Evolutionary conservation across 192 early-diverging fungal genomes (phyloP).

Genomic region (Podila minutissima): DNA sequence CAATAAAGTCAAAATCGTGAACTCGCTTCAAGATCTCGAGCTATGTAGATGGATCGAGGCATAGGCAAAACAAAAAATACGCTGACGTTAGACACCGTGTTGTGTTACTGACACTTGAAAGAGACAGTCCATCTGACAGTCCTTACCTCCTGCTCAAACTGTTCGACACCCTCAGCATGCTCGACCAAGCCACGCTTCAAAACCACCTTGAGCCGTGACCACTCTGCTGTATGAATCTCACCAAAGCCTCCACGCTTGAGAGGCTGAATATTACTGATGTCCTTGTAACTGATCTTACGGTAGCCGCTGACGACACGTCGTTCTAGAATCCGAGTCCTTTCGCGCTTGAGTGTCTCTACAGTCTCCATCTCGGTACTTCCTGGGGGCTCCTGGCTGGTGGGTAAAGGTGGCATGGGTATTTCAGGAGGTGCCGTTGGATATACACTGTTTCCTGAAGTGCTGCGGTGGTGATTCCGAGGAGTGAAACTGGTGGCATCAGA

Average conservation of each 20-base stretch:
- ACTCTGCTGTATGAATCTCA: constrained; percentile 44
- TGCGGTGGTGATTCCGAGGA: too few relatives aligned
- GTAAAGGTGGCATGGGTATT: not conserved
- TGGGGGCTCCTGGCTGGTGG: not conserved
- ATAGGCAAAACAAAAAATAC: not conserved
- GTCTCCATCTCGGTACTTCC: constrained; percentile 27
- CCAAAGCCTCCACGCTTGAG: constrained; percentile 48
- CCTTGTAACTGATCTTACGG: constrained; percentile 26
- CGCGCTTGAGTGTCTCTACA: constrained; percentile 38
- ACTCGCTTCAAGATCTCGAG: constrained; percentile 48
- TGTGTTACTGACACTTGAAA: not conserved
- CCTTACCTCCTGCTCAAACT: constrained; percentile 49
- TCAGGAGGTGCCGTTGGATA: not conserved
- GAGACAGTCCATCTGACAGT: not conserved
- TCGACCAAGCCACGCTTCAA: constrained; percentile 33
- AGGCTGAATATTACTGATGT: constrained; percentile 31
- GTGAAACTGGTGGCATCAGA: not conserved
- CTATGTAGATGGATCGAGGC: not conserved
- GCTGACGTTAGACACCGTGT: not conserved
- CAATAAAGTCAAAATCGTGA: constrained; percentile 48
- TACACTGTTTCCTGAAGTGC: not conserved
- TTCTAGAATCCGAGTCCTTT: constrained; percentile 33
- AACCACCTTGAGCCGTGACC: constrained; percentile 38
- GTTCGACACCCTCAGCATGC: constrained; percentile 30
- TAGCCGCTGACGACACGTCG: constrained; percentile 26